phyloP scores from a whole-genome alignment of 768 basidiomycete species.

The Amylocystis lapponica region DNA sequence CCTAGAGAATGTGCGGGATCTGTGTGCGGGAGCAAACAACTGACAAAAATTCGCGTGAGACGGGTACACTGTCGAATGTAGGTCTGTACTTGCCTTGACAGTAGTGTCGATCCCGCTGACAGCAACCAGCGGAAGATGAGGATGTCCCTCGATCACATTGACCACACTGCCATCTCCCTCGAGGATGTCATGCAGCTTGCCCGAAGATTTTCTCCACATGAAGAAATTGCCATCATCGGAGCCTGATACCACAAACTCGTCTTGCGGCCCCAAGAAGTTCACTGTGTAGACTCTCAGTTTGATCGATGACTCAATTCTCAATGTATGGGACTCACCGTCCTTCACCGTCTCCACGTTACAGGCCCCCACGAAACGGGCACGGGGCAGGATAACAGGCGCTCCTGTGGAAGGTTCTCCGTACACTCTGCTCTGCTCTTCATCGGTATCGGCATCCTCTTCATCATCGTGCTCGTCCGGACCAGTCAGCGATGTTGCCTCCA shows the following conservation, averaged over 20 bases:
- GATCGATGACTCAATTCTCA: too few species aligned
- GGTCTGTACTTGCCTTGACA: constrained; percentile 54
- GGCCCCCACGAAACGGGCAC: constrained; percentile 57
- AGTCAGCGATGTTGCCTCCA: neutral
- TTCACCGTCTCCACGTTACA: constrained; percentile 83
- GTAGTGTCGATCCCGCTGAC: constrained; percentile 84
- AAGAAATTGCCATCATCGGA: constrained; percentile 89
- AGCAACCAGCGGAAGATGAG: constrained; percentile 74
- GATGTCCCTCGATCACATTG: constrained; percentile 82
- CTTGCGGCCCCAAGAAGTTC: constrained; percentile 74
- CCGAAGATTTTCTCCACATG: constrained; percentile 72
- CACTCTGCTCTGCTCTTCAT: constrained; percentile 21
- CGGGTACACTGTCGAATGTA: too few species aligned
- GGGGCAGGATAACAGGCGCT: constrained; percentile 58
- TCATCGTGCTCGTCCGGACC: constrained; percentile 19
- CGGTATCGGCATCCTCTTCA: constrained; percentile 21
- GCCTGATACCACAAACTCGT: constrained; percentile 77
- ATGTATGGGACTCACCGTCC: constrained; percentile 70
- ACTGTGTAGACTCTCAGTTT: constrained; percentile 37
- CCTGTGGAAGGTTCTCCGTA: constrained; percentile 20
- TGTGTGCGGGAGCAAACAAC: constrained; percentile 60
- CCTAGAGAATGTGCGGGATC: constrained; percentile 47
- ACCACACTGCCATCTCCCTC: constrained; percentile 81
- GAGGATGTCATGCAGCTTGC: constrained; percentile 64
- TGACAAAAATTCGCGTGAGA: constrained; percentile 17